Base-by-base conservation (phyloP, 257 asterid species). In the Lavandula angustifolia region DNA sequence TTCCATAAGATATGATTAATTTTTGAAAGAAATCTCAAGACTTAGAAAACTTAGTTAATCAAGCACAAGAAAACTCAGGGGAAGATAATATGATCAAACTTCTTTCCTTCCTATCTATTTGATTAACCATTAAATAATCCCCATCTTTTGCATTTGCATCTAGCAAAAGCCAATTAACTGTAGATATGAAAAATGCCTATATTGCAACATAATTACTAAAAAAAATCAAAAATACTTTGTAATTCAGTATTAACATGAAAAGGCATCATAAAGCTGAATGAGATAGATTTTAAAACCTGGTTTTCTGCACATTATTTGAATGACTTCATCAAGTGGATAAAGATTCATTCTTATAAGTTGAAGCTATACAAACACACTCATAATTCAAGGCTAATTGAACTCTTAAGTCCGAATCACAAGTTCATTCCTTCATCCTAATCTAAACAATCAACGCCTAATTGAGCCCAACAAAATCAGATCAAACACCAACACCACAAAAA, bases 231-330 rank as follows among this genome's bases (percentile, higher is more conserved):
- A 22, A 22, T 37, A 37, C 5, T 3, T 49, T 17, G 34, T 18
- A 49, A 18, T 7, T 50, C 3, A 34, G 32, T 12, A 53, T 5
- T 31, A 11, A 33, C 10, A 54, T 3, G 42, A 31, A 5, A 53
- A 29, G 17, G 40, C 40, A 29, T 31, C 40, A 3, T 55, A 55
- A 16, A 13, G 62, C 34, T 35, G 44, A 56, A 56, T 11, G 46
- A 34, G 18, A 55, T 3, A 13, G 7, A 35, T 8, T 9, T 0
- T 33, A 8, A 35, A 37, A 37, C 8, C 35, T 8, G 34, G 17
- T 56, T 56, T 16, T 32, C 12, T 13, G 42, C 61, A 54, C 6
- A 54, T 55, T 55, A 34, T 34, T 33, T 12, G n/a, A 33, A 55
- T 33, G 10, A 13, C 46, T 55, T 55, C 7, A 33, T 35, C 5